phyloP scores from a whole-genome alignment of 1,284 basidiomycete species.

The Gastroboletus turbinatus region DNA sequence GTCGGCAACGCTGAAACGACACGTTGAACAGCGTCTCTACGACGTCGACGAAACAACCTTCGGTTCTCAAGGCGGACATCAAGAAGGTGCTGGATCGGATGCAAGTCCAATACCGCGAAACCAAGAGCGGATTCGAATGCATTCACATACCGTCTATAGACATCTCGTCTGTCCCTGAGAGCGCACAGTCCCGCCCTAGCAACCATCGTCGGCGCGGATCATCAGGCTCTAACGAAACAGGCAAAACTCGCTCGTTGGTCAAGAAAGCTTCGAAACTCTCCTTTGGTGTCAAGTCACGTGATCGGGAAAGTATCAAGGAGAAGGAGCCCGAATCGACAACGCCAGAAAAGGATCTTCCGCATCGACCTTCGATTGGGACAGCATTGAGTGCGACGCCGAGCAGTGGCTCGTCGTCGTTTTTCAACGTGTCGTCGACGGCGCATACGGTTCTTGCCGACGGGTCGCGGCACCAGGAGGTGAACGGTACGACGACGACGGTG shows the following conservation, averaged over 20 bases:
- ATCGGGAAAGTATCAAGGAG: constrained; percentile 39
- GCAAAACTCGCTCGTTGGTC: constrained; percentile 55
- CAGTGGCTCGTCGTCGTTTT: constrained; percentile 77
- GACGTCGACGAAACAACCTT: constrained; percentile 87
- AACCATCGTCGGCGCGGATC: constrained; percentile 51
- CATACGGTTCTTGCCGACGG: constrained; percentile 47
- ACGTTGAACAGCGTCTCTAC: constrained; percentile 74
- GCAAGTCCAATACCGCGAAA: constrained; percentile 92
- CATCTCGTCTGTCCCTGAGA: constrained; percentile 63
- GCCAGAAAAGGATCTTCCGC: constrained; percentile 46
- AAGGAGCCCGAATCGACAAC: constrained; percentile 39
- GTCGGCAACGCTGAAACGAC: constrained; percentile 1
- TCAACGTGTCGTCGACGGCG: constrained; percentile 62
- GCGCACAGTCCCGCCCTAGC: constrained; percentile 31
- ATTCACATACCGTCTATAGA: constrained; percentile 94
- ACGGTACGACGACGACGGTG: constrained; percentile 27
- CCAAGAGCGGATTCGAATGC: constrained; percentile 92
- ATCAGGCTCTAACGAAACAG: constrained; percentile 48
- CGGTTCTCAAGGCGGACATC: constrained; percentile 82
- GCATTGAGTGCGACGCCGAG: constrained; percentile 60
- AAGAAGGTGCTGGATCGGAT: constrained; percentile 87
- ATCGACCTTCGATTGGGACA: constrained; percentile 54
- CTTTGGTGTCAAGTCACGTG: constrained; percentile 50
- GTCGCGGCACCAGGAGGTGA: constrained; percentile 27
- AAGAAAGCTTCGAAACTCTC: constrained; percentile 78